Percentiles rank a stretch among this genome's conserved stretches.
These are phyloP conservation scores for Globisporangium cederbergense DNA, from an alignment of 352 stramenopile species.

Conservation along the genomic window DNA sequence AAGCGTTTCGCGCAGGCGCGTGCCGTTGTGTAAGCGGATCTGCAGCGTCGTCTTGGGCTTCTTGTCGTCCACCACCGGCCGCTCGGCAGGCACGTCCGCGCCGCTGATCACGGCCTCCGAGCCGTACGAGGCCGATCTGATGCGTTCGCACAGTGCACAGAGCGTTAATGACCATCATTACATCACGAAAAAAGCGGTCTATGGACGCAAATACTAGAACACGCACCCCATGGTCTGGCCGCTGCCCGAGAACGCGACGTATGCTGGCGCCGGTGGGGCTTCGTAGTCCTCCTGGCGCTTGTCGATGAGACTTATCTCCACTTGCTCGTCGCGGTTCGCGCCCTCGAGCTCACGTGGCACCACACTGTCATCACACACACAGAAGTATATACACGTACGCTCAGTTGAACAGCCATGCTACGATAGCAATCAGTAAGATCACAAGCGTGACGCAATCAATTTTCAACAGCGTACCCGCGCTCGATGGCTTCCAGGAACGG, in stretches of 20 bases:
- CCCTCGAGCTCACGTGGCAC: slow-evolving; percentile 77
- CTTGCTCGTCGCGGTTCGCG: slow-evolving; percentile 58
- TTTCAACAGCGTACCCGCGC: slow-evolving; percentile 30
- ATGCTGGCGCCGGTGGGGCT: slow-evolving; percentile 57
- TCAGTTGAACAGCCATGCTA: background rate
- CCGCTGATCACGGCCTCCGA: slow-evolving; percentile 48
- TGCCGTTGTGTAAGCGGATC: slow-evolving; percentile 84
- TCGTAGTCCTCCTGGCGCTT: slow-evolving; percentile 85
- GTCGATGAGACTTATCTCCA: slow-evolving; percentile 84
- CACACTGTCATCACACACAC: slow-evolving; percentile 28
- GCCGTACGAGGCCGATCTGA: slow-evolving; percentile 37
- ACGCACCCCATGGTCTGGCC: slow-evolving; percentile 75
- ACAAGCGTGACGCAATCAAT: background rate
- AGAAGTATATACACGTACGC: background rate
- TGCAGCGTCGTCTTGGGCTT: slow-evolving; percentile 87
- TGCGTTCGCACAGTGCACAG: background rate
- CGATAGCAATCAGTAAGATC: background rate
- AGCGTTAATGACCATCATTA: background rate
- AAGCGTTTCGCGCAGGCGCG: slow-evolving; percentile 74
- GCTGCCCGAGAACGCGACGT: slow-evolving; percentile 84
- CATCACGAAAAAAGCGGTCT: background rate
- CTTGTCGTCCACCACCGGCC: slow-evolving; percentile 79
- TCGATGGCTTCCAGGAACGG: slow-evolving; percentile 83
- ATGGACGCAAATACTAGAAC: background rate
- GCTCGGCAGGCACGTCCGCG: slow-evolving; percentile 28